Base-by-base conservation (phyloP, 2,329 filamentous ascomycete species). In the Colletotrichum truncatum region DNA sequence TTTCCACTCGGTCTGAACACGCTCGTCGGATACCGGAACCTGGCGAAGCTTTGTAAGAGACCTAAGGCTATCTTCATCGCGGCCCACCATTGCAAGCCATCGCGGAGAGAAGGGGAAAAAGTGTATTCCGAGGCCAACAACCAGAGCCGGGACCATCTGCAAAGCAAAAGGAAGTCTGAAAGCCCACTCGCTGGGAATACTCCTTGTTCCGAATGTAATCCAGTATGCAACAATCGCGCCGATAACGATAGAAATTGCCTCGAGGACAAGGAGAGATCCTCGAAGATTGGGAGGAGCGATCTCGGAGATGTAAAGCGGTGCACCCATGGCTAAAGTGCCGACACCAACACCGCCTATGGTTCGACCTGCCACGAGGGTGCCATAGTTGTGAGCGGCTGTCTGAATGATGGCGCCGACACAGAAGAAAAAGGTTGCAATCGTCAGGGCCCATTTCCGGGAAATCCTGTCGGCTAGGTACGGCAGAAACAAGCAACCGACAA, bases 211-310 rank as follows among this genome's bases (percentile, higher is more conserved):
- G 60, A 86, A 88, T 0, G 82, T 84, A 36, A 85, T 84, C 81
- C 83, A 87, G 69, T 81, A 87, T 1, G 84, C 81, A 23, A 85
- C 75, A 4, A 86, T 80, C 60, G 81, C 82, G 3, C 84, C 87
- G 48, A 82, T 81, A 36, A 86, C 83, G 57, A 86, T 76, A 4
- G 78, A 82, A 69, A 86, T 80, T 3, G 77, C 75, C 70, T 85
- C 85, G 73, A 86, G 83, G 69, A 85, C 74, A 2, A 86, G 77
- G 5, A 81, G 71, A 2, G 77, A 71, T 2, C 79, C 79, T 45
- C 79, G 69, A 5, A 80, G 73, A 53, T 81, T 74, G 0, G 78
- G 77, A 4, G 78, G 77, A 1, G 74, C 70, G 38, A 77, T 72
- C 64, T 76, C 74, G 6, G 74, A 74, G 14, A 75, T 82, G 26